Conservation (phyloP, 495 filamentous ascomycete species). For the Neurospora sp. region DNA sequence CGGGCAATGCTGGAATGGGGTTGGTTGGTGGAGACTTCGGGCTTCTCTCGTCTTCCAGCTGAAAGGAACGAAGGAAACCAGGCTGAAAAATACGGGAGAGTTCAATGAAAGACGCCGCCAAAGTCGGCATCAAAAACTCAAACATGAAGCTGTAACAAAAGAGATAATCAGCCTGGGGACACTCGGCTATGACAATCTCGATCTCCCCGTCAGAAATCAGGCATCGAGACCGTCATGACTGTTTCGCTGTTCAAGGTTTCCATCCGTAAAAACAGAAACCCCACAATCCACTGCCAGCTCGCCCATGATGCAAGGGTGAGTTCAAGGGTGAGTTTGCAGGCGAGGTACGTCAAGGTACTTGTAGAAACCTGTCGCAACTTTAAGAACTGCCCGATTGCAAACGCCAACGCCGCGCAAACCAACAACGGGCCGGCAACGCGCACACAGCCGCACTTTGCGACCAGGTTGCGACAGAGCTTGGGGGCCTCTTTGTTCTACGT, state of each 20-base stretch:
- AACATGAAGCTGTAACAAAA: not conserved
- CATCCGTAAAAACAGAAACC: not conserved
- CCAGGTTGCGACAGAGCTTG: not conserved
- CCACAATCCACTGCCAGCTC: not conserved
- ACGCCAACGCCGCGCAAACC: not conserved
- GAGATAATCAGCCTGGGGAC: not conserved
- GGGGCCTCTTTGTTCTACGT: not conserved
- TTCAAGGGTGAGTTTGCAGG: not conserved
- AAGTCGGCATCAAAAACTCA: not conserved
- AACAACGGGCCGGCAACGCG: not conserved
- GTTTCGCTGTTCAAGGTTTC: not conserved
- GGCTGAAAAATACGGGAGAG: not conserved
- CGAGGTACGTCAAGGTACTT: slow-evolving; percentile 7
- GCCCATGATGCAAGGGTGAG: slow-evolving; percentile 3
- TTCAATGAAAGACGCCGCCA: not conserved
- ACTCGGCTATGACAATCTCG: not conserved
- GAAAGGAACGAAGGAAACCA: not conserved
- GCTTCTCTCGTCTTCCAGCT: not conserved
- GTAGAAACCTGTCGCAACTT: not conserved
- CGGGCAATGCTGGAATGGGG: not conserved
- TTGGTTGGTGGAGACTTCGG: not conserved
- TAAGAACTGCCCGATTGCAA: not conserved
- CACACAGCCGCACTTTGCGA: not conserved
- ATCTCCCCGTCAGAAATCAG: not conserved
- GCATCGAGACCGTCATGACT: slow-evolving; percentile 2